These are phyloP conservation scores for Pontederia crassipes DNA, from an alignment of 176 grass and related monocot genomes.

Conservation along the genomic window DNA sequence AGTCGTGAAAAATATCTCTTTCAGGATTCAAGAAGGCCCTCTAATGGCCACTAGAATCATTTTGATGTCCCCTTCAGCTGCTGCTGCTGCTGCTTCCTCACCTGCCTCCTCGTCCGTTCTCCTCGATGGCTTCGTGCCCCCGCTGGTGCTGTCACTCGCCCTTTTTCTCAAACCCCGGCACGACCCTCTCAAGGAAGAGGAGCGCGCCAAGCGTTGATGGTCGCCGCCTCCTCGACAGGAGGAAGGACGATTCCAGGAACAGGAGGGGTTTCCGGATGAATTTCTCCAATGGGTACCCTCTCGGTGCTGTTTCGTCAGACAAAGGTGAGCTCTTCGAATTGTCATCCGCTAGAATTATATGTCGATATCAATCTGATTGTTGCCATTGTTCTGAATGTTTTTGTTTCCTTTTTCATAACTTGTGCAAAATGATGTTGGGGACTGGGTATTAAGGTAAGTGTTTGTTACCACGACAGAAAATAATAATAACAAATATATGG, in stretches of 20 bases:
- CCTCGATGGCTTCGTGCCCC: too few species aligned
- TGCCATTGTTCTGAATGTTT: not conserved
- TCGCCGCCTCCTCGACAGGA: conserved; percentile 1
- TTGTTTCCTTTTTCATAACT: not conserved
- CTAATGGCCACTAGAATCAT: too few species aligned
- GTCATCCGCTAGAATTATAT: not conserved
- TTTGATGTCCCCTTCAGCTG: too few species aligned
- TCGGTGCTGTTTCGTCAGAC: conserved; percentile 40
- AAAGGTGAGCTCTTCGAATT: conserved; percentile 22
- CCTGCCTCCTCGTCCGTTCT: too few species aligned
- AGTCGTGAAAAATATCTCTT: too few species aligned
- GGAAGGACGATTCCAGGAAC: conserved; percentile 13
- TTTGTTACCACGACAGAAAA: too few species aligned
- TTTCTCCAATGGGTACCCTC: conserved; percentile 54
- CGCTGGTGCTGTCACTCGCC: not conserved
- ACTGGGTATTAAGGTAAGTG: too few species aligned
- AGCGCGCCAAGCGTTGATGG: not conserved
- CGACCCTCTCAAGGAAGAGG: conserved; percentile 1
- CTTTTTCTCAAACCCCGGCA: not conserved
- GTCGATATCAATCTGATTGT: not conserved
- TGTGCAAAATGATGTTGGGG: too few species aligned
- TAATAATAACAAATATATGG: too few species aligned
- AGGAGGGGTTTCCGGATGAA: conserved; percentile 23
- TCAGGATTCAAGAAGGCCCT: too few species aligned
- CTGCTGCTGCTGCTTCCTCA: too few species aligned